Base-by-base conservation (phyloP, 371 early-diverging fungal genomes). In the Phascolomyces articulosus region DNA sequence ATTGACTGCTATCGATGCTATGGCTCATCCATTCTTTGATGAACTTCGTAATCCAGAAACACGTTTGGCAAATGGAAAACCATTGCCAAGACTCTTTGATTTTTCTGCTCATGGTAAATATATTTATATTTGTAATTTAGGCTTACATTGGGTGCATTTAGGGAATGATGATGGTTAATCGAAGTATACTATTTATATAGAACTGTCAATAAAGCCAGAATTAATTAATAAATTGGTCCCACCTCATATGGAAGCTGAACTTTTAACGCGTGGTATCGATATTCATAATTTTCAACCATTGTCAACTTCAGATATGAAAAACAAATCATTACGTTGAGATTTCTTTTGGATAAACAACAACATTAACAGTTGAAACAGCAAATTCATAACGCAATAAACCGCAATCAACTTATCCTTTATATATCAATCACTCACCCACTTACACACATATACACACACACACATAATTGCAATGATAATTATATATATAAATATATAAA, bases 21-120 rank as follows among this genome's bases (percentile, higher is more conserved):
- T 99, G 90, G 80, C 90, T 21, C 95, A 98, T 73, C 92, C 92
- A 44, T 99, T 97, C 87, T 99, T 99, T 86, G 95, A 97, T 77
- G 96, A 96, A 74, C 81, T 98, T 69, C 88, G 97, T 64, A 76
- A 88, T 48, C 95, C 95, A 16, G 90, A 88, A 57, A 92, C 93
- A n/a, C 81, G 75, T 60, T 80, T 96, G 72, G 77, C 90, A 31
- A 91, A 86, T 60, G 95, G 93, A 58, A 87, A 87, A 65, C 90
- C 88, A 8, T 75, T 97, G 23, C 98, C 98, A 0, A 82, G 85
- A 66, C 84, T 98, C 60, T 97, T 98, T 79, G 91, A 97, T 73
- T 98, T 98, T 71, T 85, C 92, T 21, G 80, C 80, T 20, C 85
- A 91, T 72, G 93, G 95, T 93, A 83, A 74, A 74, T 27, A 27